Evolutionary conservation across 805 yeast species (phyloP).

Genomic region (Starmerella vitae): DNA sequence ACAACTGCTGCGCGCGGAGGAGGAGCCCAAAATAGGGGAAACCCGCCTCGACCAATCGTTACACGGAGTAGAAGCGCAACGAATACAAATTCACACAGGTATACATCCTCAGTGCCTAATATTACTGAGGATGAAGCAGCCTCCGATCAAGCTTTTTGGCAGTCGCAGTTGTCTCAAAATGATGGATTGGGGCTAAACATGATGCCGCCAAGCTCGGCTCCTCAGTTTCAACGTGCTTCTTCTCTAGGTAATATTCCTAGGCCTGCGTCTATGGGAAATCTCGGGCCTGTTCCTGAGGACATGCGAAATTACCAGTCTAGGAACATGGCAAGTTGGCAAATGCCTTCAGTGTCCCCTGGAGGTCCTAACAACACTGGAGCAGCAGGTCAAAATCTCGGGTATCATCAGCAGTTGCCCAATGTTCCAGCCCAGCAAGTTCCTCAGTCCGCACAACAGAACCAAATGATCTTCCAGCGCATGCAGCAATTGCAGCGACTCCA

Average conservation of each 20-base stretch:
- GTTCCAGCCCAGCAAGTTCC: not conserved
- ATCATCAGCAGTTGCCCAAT: slow-evolving; percentile 8
- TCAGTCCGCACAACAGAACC: slow-evolving; percentile 3
- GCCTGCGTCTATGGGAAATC: not conserved
- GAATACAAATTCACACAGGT: too few relatives aligned
- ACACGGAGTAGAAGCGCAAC: not conserved
- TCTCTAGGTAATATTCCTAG: not conserved
- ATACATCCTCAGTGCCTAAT: too few relatives aligned
- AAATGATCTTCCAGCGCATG: slow-evolving; percentile 2
- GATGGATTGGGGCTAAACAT: too few relatives aligned
- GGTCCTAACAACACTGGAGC: not conserved
- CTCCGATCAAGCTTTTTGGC: too few relatives aligned
- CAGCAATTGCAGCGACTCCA: slow-evolving; percentile 11
- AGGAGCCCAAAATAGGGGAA: not conserved
- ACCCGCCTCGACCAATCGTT: not conserved
- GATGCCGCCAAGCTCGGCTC: not conserved
- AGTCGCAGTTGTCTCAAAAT: too few relatives aligned
- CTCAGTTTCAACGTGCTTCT: not conserved
- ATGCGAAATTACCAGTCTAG: not conserved
- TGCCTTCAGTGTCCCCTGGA: not conserved
- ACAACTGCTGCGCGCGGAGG: not conserved
- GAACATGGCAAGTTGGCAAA: not conserved
- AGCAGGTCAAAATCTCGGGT: not conserved
- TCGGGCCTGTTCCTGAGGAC: not conserved
- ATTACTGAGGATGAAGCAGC: too few relatives aligned